Base-by-base conservation (phyloP, 495 filamentous ascomycete genomes). In the Xylaria longipes region DNA sequence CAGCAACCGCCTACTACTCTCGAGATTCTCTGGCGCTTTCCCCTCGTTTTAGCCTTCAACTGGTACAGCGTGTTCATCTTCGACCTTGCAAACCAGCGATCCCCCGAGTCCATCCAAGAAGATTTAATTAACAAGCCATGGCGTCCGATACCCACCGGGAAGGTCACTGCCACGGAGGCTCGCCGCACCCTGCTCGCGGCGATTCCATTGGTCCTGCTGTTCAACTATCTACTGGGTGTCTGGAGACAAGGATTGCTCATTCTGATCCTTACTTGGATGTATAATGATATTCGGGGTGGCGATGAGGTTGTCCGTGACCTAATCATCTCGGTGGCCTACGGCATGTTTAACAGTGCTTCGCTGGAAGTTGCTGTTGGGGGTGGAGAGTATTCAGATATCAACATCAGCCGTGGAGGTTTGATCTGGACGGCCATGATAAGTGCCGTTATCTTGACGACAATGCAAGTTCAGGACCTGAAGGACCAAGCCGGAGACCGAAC, bases 101-200 rank as follows among this genome's bases (percentile, higher is more conserved):
- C 73, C 15, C 79, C 80, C 0, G 70, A 78, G 25, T 86, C 86
- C 4, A 73, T 87, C n/a, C 57, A 73, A 0, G 88, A 89, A 75
- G 88, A 89, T 69, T 15, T 46, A 0, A 71, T 87, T 72, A 91
- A 91, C 79, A 91, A 90, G 76, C 85, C 86, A 3, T 90, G 87
- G 86, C 82, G 89, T 1, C 85, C 86, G 0, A 78, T 91, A 4
- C 87, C 86, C 0, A 73, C 76, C 0, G 75, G 79, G 1, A 78
- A 80, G 12, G 74, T 89, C 15, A 83, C 80, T 11, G 48, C 73
- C 0, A 73, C 73, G 0, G 77, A 85, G 43, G 80, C 86, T 5
- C 77, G 80, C 35, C 70, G 73, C 3, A 48, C 80, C 1, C 48
- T 89, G 33, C 73, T 87, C 0, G 29, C 25, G 22, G 48, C 69